These are phyloP conservation scores for Cucurbita pepo DNA, from an alignment of 306 rosid species.

Conservation along the genomic window DNA sequence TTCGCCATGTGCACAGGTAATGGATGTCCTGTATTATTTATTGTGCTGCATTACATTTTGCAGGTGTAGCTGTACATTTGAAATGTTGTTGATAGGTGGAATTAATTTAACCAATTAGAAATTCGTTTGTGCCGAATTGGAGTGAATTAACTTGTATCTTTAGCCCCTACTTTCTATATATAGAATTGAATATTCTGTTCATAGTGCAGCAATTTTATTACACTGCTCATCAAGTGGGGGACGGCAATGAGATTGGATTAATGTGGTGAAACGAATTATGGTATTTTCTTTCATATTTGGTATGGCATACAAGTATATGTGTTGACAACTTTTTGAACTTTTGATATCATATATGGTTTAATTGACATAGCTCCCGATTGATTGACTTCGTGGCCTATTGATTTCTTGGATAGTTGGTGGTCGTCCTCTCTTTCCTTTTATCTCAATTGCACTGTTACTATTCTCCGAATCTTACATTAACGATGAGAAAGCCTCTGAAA, in stretches of 20 bases:
- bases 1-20: neutral
- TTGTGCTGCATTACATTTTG: slow-evolving; percentile 1
- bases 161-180: neutral
- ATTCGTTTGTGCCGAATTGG: slow-evolving; percentile 1
- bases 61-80: slow-evolving; percentile 6
- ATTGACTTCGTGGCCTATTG: neutral
- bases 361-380: neutral
- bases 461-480: neutral
- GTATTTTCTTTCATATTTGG: neutral
- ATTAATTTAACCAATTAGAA: neutral
- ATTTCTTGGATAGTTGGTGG: neutral
- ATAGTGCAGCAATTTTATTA: slow-evolving; percentile 3
- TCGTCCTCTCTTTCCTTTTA: neutral
- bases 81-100: slow-evolving; percentile 10
- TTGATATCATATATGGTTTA: neutral
- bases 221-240: slow-evolving; percentile 5
- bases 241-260: neutral
- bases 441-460: neutral
- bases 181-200: slow-evolving; percentile 1
- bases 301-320: neutral
- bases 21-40: slow-evolving; percentile 1
- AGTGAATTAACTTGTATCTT: slow-evolving; percentile 1
- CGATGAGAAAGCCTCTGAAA: neutral
- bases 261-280: neutral
- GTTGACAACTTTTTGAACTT: neutral